Conservation (phyloP, 352 stramenopile genomes). For the Blastocystis sp. region DNA sequence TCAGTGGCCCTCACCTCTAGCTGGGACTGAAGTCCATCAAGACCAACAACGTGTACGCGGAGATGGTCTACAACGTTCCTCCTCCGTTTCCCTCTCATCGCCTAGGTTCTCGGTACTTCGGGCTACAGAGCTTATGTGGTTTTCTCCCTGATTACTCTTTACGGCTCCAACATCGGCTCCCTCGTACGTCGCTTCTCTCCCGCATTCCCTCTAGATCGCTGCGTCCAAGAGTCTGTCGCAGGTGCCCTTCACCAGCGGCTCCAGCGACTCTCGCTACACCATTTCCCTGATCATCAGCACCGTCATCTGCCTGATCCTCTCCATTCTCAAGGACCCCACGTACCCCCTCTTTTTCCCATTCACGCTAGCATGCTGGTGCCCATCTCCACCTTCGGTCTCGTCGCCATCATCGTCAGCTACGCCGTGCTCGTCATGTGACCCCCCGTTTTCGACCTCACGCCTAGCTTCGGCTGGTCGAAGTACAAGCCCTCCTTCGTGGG, state of each 20-base stretch:
- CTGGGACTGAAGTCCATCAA: slow-evolving; percentile 54
- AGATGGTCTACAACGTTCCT: slow-evolving; percentile 59
- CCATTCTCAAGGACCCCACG: slow-evolving; percentile 51
- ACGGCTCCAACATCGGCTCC: slow-evolving; percentile 55
- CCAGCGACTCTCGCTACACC: background rate
- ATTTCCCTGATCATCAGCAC: slow-evolving; percentile 27
- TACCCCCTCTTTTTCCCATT: background rate
- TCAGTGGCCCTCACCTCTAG: background rate
- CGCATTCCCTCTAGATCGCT: background rate
- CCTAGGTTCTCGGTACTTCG: slow-evolving; percentile 46
- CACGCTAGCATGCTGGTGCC: slow-evolving; percentile 20
- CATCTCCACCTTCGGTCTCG: slow-evolving; percentile 36
- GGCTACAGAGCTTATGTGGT: slow-evolving; percentile 41
- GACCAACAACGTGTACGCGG: slow-evolving; percentile 56
- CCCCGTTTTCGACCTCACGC: background rate
- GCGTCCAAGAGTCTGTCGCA: background rate
- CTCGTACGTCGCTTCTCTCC: background rate
- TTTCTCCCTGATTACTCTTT: slow-evolving; percentile 42
- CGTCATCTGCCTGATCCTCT: slow-evolving; percentile 33
- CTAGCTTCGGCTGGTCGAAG: slow-evolving; percentile 36
- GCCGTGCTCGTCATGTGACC: slow-evolving; percentile 34
- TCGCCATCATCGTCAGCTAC: slow-evolving; percentile 32
- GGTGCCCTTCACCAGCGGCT: slow-evolving; percentile 18
- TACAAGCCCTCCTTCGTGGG: slow-evolving; percentile 9
- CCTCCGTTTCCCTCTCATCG: background rate